These are phyloP conservation scores for Candida mesenterica DNA, from an alignment of 1,139 yeast genomes.

Conservation along the genomic window DNA sequence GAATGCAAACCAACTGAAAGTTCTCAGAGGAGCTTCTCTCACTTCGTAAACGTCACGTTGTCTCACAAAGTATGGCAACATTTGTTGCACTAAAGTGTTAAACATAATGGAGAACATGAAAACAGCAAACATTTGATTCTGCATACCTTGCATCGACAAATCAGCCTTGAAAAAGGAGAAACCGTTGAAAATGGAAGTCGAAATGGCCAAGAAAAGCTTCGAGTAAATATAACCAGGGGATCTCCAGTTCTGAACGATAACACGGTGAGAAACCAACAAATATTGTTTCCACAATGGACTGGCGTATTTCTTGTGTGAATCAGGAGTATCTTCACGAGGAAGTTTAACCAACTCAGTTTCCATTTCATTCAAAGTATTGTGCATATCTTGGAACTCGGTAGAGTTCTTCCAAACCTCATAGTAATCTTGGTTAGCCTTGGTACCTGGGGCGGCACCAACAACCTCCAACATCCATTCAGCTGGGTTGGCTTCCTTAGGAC, in stretches of 20 bases:
- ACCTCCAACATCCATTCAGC: constrained; percentile 84
- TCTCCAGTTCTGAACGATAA: constrained; percentile 69
- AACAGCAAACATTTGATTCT: constrained; percentile 54
- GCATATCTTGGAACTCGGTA: constrained; percentile 47
- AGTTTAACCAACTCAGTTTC: constrained; percentile 42
- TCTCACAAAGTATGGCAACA: constrained; percentile 64
- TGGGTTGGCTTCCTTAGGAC: constrained; percentile 67
- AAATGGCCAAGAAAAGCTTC: constrained; percentile 52
- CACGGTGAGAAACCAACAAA: constrained; percentile 51
- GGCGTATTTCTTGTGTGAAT: constrained; percentile 41
- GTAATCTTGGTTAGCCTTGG: constrained; percentile 63
- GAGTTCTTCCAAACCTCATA: constrained; percentile 66
- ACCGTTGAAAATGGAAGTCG: constrained; percentile 64
- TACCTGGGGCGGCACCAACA: constrained; percentile 80
- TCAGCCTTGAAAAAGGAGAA: constrained; percentile 72
- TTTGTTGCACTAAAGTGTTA: constrained; percentile 61
- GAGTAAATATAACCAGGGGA: constrained; percentile 72
- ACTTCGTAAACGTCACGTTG: constrained; percentile 71
- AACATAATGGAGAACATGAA: constrained; percentile 57
- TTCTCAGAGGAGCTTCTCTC: constrained; percentile 71
- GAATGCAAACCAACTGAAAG: constrained; percentile 51
- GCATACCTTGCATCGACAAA: constrained; percentile 57
- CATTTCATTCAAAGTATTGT: constrained; percentile 42
- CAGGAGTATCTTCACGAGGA: constrained; percentile 27
- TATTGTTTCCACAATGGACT: constrained; percentile 49